Evolutionary conservation across 2,329 filamentous ascomycete species (phyloP), one percentile per base, ranked within the genome.

Genomic region (Aspergillus sp.): DNA sequence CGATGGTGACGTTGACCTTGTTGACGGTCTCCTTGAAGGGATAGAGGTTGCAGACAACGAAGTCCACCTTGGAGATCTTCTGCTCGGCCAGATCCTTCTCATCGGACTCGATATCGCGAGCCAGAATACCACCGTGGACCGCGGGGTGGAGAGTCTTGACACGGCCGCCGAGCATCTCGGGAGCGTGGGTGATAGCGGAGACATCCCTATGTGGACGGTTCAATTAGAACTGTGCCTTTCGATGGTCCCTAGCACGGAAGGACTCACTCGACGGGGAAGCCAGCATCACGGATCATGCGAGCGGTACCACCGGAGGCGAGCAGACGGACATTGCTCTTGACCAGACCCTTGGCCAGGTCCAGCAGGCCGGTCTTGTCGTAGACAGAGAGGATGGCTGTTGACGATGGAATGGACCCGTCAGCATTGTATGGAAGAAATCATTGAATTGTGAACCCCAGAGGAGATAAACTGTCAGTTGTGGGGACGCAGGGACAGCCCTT

Each of bases 11-110:
- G 68, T 96, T 96, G 79, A 95, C 86, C 82, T 97, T 96, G 65
- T 91, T 88, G 64, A 99, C 87, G 29, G 94, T 99, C 72, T 97
- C 92, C 80, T 97, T 97, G 86, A 99, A 99, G 11, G 94, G 94
- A 76, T 99, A 97, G 51, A 99, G 83, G 78, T 99, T 99, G 87
- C 94, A 97, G 71, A 99, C 88, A 64, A 96, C 91, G 66, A 88
- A 96, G 82, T 96, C 91, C 55, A 96, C 91, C 78, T 96, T 96
- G 78, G 89, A 83, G 72, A 96, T 96, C 76, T 91, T 94, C 78
- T 96, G 91, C 74, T 94, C 89, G 47, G 90, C 91, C 46, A 99
- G 87, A 70, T 99, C 94, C 76, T 96, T 95, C 78, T 97, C 91
- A 76, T 99, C 94, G 13, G 92, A 93, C 62, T 89, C 91, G 62